These are phyloP conservation scores for Verticillium alfalfae DNA, from an alignment of 2,329 filamentous ascomycete species.

Conservation along the genomic window DNA sequence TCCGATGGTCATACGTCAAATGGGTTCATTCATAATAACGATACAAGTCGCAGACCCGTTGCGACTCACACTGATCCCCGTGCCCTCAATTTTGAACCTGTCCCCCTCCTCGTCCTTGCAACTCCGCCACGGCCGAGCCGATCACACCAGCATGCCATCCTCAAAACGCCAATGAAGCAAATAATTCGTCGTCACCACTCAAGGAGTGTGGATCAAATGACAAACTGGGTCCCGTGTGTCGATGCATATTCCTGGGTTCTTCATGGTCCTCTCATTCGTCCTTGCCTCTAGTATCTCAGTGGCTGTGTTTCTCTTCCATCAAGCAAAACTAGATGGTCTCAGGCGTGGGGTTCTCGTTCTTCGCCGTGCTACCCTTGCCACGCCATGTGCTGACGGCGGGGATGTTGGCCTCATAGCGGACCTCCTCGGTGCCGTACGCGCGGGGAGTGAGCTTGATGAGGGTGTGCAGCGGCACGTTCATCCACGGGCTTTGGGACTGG, in stretches of 20 bases:
- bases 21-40: background rate
- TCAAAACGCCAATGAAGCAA: background rate
- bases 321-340: slow-evolving; percentile 14
- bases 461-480: slow-evolving; percentile 95
- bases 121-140: background rate
- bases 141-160: background rate
- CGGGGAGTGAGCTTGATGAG: slow-evolving; percentile 94
- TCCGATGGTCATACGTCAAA: background rate
- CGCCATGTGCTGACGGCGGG: slow-evolving; percentile 95
- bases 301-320: background rate
- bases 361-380: slow-evolving; percentile 86
- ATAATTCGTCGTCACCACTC: background rate
- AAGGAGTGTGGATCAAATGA: background rate
- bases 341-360: slow-evolving; percentile 64
- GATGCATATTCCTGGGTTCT: background rate
- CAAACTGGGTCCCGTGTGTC: background rate
- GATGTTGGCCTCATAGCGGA: slow-evolving; percentile 84
- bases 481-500: slow-evolving; percentile 91
- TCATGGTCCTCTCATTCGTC: too few relatives aligned
- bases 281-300: background rate
- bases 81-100: background rate
- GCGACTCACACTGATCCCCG: background rate
- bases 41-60: background rate
- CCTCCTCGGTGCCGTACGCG: slow-evolving; percentile 88
- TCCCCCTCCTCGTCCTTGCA: background rate